These are phyloP conservation scores for Populus alba DNA, from an alignment of 345 rosid species.

Conservation along the genomic window DNA sequence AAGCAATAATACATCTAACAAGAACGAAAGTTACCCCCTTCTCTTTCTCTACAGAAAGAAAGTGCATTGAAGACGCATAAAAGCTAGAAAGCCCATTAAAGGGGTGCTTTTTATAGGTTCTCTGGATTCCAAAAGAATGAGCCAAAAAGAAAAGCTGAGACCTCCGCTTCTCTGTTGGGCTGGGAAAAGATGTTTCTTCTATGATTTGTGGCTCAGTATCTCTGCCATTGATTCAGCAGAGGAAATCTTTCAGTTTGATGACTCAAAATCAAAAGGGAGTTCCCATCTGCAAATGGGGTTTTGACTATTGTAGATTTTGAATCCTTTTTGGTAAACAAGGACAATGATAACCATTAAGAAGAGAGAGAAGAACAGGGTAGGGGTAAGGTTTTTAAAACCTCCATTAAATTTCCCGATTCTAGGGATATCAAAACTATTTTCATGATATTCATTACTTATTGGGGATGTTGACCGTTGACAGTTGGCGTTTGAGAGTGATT, in stretches of 20 bases:
- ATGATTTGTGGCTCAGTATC: conserved; percentile 29
- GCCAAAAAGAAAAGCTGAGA: conserved; percentile 26
- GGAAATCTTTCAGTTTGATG: conserved; percentile 10
- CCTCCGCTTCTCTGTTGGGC: conserved; percentile 24
- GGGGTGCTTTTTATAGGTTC: conserved; percentile 11
- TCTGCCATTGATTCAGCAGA: conserved; percentile 30
- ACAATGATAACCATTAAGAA: conserved; percentile 18
- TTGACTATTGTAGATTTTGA: conserved; percentile 27
- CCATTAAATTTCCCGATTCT: conserved; percentile 15
- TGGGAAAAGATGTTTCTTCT: conserved; percentile 31
- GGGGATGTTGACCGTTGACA: conserved; percentile 1
- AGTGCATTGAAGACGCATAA: conserved; percentile 6
- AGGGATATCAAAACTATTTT: conserved; percentile 22
- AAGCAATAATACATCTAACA: too few relatives aligned
- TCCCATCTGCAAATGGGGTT: neutral
- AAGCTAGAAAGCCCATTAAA: conserved; percentile 12
- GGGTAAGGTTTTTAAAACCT: neutral
- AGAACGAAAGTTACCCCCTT: conserved; percentile 3
- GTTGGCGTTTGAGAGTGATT: neutral
- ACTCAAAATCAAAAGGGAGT: conserved; percentile 10
- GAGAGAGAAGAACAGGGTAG: conserved; percentile 10
- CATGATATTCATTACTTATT: neutral
- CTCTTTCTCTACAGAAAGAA: neutral
- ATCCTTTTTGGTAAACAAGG: conserved; percentile 18
- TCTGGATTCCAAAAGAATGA: conserved; percentile 14